Percentiles rank a stretch among this genome's conserved stretches.
Conservation (phyloP, 139 green algal genomes). For the Chlorella ohadii region DNA sequence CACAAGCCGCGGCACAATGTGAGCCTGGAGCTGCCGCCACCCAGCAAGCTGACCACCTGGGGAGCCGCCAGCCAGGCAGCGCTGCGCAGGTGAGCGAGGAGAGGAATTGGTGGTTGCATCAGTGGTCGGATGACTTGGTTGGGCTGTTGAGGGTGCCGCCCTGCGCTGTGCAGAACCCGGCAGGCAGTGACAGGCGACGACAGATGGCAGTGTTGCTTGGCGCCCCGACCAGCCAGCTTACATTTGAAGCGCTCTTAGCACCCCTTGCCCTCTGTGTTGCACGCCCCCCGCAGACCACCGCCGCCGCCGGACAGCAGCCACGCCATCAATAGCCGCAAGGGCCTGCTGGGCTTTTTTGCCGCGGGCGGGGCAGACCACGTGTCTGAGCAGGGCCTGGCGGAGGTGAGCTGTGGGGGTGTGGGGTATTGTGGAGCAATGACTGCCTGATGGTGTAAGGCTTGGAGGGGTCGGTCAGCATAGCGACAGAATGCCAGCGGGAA, state of each 20-base stretch:
- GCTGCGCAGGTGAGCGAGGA: constrained; percentile 5
- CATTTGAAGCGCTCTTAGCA: too few species aligned
- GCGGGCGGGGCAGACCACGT: constrained; percentile 10
- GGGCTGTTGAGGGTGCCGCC: too few species aligned
- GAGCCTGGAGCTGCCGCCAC: constrained; percentile 14
- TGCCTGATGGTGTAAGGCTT: too few species aligned
- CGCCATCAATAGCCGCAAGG: constrained; percentile 31
- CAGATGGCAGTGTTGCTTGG: too few species aligned
- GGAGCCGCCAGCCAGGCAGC: constrained; percentile 19
- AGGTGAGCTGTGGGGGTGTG: not conserved
- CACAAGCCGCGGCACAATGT: constrained; percentile 44
- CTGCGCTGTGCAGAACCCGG: too few species aligned
- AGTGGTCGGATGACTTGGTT: too few species aligned
- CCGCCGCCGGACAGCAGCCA: constrained; percentile 7
- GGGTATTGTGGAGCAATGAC: too few species aligned
- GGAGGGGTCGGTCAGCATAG: too few species aligned
- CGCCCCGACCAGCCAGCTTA: too few species aligned
- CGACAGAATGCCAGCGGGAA: too few species aligned
- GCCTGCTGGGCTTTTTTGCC: constrained; percentile 44
- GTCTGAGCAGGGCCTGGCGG: constrained; percentile 18
- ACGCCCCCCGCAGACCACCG: not conserved
- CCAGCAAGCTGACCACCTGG: constrained; percentile 14
- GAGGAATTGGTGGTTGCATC: not conserved
- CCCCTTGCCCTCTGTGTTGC: too few species aligned
- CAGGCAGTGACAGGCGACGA: too few species aligned